phyloP scores from a whole-genome alignment of 2,329 filamentous ascomycete species.

The Ophiocordyceps polyrhachis-furcata region DNA sequence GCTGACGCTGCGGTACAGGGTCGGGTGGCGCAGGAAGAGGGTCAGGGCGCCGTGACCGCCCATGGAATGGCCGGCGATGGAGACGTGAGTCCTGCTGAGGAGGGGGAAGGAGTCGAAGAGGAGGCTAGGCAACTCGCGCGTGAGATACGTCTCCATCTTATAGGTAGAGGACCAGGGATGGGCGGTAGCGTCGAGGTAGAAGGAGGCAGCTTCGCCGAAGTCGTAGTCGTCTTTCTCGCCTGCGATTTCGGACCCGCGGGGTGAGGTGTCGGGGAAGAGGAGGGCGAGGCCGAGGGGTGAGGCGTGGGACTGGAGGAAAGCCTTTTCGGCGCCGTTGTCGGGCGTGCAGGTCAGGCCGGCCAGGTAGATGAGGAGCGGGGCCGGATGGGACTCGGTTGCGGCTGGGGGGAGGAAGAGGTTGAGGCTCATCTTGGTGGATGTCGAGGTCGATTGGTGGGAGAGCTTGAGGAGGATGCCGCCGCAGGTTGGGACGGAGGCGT shows the following conservation, averaged over 20 bases:
- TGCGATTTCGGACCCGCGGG: conserved; percentile 60
- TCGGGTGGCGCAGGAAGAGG: conserved; percentile 79
- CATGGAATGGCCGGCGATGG: conserved; percentile 92
- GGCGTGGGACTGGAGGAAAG: conserved; percentile 80
- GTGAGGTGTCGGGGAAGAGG: conserved; percentile 87
- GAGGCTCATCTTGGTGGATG: conserved; percentile 76
- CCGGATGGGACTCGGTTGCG: conserved; percentile 31
- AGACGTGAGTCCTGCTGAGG: conserved; percentile 52
- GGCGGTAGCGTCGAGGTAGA: conserved; percentile 77
- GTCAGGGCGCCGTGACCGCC: conserved; percentile 91
- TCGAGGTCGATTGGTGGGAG: conserved; percentile 60
- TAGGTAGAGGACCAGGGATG: conserved; percentile 62
- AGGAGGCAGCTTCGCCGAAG: conserved; percentile 81
- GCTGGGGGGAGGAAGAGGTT: conserved; percentile 79
- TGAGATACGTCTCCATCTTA: conserved; percentile 88
- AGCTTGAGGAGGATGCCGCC: conserved; percentile 93
- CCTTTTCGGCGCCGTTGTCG: conserved; percentile 66
- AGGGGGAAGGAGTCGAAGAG: conserved; percentile 53
- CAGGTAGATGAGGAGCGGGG: conserved; percentile 81
- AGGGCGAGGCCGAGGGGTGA: conserved; percentile 71
- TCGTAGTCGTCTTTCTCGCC: conserved; percentile 82
- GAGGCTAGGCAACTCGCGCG: conserved; percentile 63
- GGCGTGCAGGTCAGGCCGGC: conserved; percentile 89
- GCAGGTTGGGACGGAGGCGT: conserved; percentile 75
- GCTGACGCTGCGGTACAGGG: conserved; percentile 71